Conservation (phyloP, 176 grass and related monocot genomes). For the Metroxylon sagu region DNA sequence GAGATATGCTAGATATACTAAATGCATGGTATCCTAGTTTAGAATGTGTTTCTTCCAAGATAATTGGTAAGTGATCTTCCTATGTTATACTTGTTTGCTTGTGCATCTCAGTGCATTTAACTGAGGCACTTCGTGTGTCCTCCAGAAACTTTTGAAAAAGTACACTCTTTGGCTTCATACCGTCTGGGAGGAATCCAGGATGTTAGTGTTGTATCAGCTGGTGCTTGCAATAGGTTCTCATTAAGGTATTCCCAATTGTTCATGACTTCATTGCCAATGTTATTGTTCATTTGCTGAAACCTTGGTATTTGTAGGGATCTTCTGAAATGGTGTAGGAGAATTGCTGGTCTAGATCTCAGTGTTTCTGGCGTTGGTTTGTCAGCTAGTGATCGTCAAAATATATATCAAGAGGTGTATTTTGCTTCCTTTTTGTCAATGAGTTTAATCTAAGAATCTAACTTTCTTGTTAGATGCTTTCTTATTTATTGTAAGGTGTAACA, state of each 20-base stretch:
- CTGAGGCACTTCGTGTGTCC: background rate
- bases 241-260: constrained; percentile 44
- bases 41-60: constrained; percentile 38
- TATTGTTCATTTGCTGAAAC: too few species aligned
- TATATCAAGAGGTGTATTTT: constrained; percentile 65
- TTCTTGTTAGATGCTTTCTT: too few species aligned
- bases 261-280: background rate
- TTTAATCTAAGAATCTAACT: background rate
- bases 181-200: constrained; percentile 45
- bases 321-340: constrained; percentile 97
- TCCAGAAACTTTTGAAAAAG: constrained; percentile 75
- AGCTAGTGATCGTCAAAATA: constrained; percentile 39
- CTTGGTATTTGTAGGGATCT: constrained; percentile 48
- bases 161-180: constrained; percentile 45
- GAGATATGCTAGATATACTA: constrained; percentile 70
- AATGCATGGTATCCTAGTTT: constrained; percentile 77
- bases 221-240: constrained; percentile 62
- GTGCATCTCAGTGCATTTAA: too few species aligned
- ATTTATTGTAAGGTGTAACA: background rate
- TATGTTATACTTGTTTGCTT: constrained; percentile 8
- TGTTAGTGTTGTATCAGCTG: constrained; percentile 33
- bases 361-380: constrained; percentile 38
- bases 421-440: background rate
- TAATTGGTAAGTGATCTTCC: constrained; percentile 44
- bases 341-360: constrained; percentile 36